These are phyloP conservation scores for Nasturtium officinale DNA, from an alignment of 345 rosid genomes.

Conservation along the genomic window DNA sequence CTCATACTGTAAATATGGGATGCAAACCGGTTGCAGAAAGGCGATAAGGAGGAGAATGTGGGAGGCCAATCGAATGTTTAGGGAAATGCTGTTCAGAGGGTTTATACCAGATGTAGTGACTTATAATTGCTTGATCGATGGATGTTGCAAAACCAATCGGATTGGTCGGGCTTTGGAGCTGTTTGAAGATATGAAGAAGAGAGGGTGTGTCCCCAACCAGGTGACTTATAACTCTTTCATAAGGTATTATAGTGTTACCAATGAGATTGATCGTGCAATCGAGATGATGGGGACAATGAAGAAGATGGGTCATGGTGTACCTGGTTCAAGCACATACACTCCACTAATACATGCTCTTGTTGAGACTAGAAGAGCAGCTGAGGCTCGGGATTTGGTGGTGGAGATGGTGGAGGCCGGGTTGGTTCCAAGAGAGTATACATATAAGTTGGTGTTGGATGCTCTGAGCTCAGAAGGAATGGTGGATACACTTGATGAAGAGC, in stretches of 20 bases:
- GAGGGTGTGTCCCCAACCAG: conserved; percentile 71
- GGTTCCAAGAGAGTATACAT: conserved; percentile 79
- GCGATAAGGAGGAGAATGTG: conserved; percentile 80
- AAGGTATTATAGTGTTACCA: conserved; percentile 72
- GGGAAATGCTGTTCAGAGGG: conserved; percentile 79
- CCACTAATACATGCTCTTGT: conserved; percentile 81
- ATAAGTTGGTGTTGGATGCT: conserved; percentile 65
- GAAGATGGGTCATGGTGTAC: conserved; percentile 62
- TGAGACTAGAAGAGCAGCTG: conserved; percentile 60
- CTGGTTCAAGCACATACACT: conserved; percentile 70
- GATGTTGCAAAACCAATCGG: conserved; percentile 75
- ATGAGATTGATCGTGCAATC: conserved; percentile 71
- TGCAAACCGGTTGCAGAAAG: conserved; percentile 84
- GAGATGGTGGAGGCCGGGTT: conserved; percentile 77
- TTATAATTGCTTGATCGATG: conserved; percentile 86
- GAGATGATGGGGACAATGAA: conserved; percentile 82
- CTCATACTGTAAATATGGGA: conserved; percentile 68
- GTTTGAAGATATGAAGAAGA: conserved; percentile 70
- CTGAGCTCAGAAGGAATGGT: conserved; percentile 46
- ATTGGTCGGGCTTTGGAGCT: conserved; percentile 79
- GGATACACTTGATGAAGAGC: conserved; percentile 43
- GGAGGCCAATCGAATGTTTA: conserved; percentile 87
- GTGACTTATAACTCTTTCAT: conserved; percentile 78
- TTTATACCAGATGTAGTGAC: conserved; percentile 83
- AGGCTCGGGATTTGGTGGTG: conserved; percentile 64